Percentiles rank a stretch among this genome's conserved stretches.
Conservation (phyloP, 2,329 filamentous ascomycete genomes). For the Fusarium armeniacum region DNA sequence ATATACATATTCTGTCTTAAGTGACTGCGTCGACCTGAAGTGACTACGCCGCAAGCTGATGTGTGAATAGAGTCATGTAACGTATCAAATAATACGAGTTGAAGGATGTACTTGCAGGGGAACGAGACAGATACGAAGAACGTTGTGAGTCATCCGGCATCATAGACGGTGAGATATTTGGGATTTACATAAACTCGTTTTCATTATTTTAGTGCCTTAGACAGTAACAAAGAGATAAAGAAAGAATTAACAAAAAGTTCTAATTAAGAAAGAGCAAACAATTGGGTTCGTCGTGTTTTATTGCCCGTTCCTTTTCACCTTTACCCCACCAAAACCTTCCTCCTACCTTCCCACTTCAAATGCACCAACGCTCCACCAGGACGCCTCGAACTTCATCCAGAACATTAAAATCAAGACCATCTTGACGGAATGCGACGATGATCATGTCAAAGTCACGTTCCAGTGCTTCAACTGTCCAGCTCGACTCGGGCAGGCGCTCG, state of each 20-base stretch:
- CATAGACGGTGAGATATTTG: neutral
- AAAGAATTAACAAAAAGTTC: neutral
- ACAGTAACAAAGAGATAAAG: neutral
- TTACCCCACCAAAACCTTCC: neutral
- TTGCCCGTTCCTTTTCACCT: neutral
- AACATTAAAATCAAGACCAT: slow-evolving; percentile 58
- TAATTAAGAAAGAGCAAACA: neutral
- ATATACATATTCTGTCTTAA: neutral
- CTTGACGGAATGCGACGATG: slow-evolving; percentile 60
- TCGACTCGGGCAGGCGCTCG: slow-evolving; percentile 53
- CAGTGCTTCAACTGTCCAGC: slow-evolving; percentile 58
- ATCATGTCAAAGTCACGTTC: slow-evolving; percentile 59
- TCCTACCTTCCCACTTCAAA: slow-evolving; percentile 14
- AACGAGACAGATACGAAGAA: neutral
- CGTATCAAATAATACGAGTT: neutral
- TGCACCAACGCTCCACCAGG: slow-evolving; percentile 59
- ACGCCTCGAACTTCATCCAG: slow-evolving; percentile 54
- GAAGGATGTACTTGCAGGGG: neutral
- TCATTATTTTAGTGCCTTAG: neutral
- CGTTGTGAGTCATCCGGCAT: neutral
- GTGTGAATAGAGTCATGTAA: slow-evolving; percentile 1
- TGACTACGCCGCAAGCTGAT: neutral
- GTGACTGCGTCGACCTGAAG: neutral
- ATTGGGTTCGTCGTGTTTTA: neutral
- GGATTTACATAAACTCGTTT: neutral